These are phyloP conservation scores for Myriosclerotinia duriaeana DNA, from an alignment of 2,329 filamentous ascomycete species.

Conservation along the genomic window DNA sequence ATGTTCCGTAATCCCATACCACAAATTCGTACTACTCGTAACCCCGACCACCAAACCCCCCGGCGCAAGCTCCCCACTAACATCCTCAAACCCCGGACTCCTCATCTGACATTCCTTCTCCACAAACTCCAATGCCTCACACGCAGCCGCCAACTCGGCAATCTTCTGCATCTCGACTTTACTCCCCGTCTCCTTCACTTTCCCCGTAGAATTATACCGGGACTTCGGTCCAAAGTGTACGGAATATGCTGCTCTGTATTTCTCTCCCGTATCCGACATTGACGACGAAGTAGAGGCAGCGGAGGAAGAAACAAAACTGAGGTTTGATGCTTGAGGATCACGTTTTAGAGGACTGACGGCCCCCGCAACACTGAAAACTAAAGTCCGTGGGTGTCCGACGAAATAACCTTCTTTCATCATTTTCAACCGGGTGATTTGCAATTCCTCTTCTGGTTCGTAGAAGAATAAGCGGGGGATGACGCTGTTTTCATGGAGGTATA, in stretches of 20 bases:
- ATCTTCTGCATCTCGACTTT: slow-evolving; percentile 20
- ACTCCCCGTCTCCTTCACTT: neutral
- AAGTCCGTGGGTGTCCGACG: slow-evolving; percentile 12
- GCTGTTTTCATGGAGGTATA: slow-evolving; percentile 19
- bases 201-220: slow-evolving; percentile 17
- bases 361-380: slow-evolving; percentile 19
- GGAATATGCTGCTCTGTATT: slow-evolving; percentile 6
- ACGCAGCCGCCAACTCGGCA: slow-evolving; percentile 12
- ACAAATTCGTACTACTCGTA: slow-evolving; percentile 23
- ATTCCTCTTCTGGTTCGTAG: neutral
- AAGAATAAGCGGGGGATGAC: slow-evolving; percentile 7
- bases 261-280: neutral
- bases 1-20: slow-evolving; percentile 22
- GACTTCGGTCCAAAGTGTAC: slow-evolving; percentile 14
- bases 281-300: neutral
- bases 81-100: slow-evolving; percentile 14
- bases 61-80: neutral
- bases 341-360: neutral
- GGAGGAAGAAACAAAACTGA: neutral
- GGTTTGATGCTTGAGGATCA: neutral
- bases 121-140: slow-evolving; percentile 23
- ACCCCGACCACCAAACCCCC: slow-evolving; percentile 15
- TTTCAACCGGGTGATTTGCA: slow-evolving; percentile 17
- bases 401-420: slow-evolving; percentile 8
- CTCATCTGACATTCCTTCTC: slow-evolving; percentile 10